phyloP scores from a whole-genome alignment of 2,329 filamentous ascomycete genomes.

The Apiospora kogelbergensis region DNA sequence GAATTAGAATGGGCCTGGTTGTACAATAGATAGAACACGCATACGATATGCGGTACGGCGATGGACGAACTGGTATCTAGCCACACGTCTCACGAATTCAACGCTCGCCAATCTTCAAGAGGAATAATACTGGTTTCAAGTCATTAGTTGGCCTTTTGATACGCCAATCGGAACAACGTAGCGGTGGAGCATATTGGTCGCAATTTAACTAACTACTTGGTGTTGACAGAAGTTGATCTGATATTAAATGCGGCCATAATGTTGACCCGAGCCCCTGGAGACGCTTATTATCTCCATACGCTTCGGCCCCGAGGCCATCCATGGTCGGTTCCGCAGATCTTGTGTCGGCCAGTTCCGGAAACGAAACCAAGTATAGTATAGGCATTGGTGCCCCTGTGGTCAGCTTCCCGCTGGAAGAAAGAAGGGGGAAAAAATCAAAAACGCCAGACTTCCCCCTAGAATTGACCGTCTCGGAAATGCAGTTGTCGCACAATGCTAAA shows the following conservation, averaged over 20 bases:
- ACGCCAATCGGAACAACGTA: not conserved
- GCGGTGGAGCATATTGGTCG: too few species aligned
- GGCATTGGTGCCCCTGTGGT: not conserved
- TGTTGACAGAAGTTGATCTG: not conserved
- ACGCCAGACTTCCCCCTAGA: too few species aligned
- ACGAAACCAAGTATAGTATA: not conserved
- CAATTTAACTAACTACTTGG: too few species aligned
- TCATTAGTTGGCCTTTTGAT: not conserved
- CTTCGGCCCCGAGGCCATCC: not conserved
- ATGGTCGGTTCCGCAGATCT: not conserved
- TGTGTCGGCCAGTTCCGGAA: not conserved
- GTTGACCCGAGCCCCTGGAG: not conserved
- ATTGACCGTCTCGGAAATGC: not conserved
- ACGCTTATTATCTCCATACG: not conserved
- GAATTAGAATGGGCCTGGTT: not conserved
- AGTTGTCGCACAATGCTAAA: slow-evolving; percentile 2
- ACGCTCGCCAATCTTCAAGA: not conserved
- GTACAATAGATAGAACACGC: not conserved
- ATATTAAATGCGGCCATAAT: not conserved
- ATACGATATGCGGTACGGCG: not conserved
- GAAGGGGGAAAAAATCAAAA: too few species aligned
- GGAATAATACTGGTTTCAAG: not conserved
- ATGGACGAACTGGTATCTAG: not conserved
- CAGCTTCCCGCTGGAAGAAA: not conserved
- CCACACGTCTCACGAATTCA: not conserved